These are phyloP conservation scores for Dissophora ornata DNA, from an alignment of 192 early-diverging fungal species.

Conservation along the genomic window DNA sequence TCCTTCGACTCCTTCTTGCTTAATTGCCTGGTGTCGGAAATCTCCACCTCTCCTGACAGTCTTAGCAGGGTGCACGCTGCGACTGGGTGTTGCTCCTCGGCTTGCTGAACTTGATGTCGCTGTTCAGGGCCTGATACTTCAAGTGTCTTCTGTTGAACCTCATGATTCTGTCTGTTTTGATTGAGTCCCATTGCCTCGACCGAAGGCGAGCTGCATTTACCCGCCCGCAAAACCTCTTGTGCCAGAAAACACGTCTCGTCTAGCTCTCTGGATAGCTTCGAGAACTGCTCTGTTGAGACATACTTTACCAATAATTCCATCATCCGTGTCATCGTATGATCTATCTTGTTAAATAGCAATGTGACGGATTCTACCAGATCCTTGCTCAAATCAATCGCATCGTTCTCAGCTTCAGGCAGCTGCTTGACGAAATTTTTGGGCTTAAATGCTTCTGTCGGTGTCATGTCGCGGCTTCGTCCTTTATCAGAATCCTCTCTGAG, in stretches of 20 bases:
- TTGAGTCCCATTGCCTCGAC: too few species aligned
- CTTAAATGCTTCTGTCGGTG: too few species aligned
- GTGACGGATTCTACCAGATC: constrained; percentile 1
- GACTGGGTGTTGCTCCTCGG: background rate
- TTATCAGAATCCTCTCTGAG: too few species aligned
- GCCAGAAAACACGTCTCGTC: constrained; percentile 27
- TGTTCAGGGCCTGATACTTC: too few species aligned
- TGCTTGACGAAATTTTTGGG: too few species aligned
- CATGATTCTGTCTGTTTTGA: too few species aligned
- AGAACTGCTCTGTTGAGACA: constrained; percentile 23
- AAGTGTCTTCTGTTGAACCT: too few species aligned
- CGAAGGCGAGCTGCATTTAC: too few species aligned
- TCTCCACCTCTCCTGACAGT: background rate
- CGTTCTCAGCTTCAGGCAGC: background rate
- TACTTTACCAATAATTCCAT: constrained; percentile 17
- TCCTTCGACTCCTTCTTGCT: constrained; percentile 10
- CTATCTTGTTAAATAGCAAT: constrained; percentile 26
- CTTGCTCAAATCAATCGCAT: background rate
- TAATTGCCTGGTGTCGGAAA: background rate
- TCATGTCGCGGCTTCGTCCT: too few species aligned
- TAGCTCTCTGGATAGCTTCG: constrained; percentile 21
- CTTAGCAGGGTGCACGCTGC: too few species aligned
- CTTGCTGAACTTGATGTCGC: too few species aligned
- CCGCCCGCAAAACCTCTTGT: constrained; percentile 19
- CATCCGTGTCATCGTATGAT: constrained; percentile 21